Base-by-base conservation (phyloP, 1,139 yeast species). In the Taphrina sp. region DNA sequence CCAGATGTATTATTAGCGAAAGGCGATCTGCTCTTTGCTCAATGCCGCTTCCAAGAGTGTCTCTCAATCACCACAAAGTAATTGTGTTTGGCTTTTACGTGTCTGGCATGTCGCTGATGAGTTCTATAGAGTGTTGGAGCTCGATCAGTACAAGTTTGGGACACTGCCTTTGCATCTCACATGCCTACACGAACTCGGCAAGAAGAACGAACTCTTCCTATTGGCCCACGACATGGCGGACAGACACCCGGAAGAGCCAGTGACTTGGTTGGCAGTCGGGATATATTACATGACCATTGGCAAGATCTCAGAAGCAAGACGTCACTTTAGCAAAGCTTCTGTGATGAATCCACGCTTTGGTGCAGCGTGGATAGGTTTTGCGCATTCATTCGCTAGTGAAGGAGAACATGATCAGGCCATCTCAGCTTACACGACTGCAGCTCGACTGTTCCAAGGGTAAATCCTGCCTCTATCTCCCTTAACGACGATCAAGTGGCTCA, bases 391-490 rank as follows among this genome's bases (percentile, higher is more conserved):
- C 76, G 96, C 96, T 0, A 85, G 87, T 1, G 98, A 94, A 68
- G 95, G 96, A 7, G 99, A 94, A 70, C 97, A 94, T 66, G 99
- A 94, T 68, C 98, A 94, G 69, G 98, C 98, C 1, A 85, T 92
- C 19, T 84, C 96, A 59, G 98, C 98, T 0, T 94, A 90, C 70
- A 92, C 97, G 0, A 90, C 95, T 33, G 97, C 97, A 0, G 90
- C 96, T 0, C 74, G 96, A 59, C 75, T 90, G 51, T 94, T 92
- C 66, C 96, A 95, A 0, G 98, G 98, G 58, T 59, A 54, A 5
- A n/a, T 34, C 12, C 5, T 23, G 14, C 31, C 7, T 26, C 31
- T 26, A 26, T 12, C 12, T 17, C 29, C n/a, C 4, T 31, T 26
- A 23, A 23, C 16, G 19, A 12, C 10, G 24, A 4, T 26, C 12